phyloP scores from a whole-genome alignment of 2,329 filamentous ascomycete species.

The Cladophialophora immunda region DNA sequence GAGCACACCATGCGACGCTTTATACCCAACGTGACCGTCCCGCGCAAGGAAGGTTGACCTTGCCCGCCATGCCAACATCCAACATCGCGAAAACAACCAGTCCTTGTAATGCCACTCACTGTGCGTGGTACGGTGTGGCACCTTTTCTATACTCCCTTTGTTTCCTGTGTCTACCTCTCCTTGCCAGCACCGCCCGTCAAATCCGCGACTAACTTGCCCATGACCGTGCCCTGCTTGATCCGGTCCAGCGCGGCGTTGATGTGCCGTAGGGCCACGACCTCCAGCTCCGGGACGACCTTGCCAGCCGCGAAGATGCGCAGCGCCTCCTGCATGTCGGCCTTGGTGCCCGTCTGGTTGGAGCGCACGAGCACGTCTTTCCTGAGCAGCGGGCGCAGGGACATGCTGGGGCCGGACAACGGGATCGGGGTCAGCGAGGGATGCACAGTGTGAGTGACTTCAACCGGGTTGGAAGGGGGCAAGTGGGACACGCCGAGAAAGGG shows the following conservation, averaged over 20 bases:
- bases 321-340: conserved; percentile 17
- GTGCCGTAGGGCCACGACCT: conserved; percentile 11
- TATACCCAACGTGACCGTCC: too few relatives aligned
- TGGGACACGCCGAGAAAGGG: too few relatives aligned
- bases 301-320: conserved; percentile 14
- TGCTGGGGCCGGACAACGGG: too few relatives aligned
- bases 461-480: not conserved
- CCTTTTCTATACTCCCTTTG: too few relatives aligned
- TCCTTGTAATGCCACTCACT: too few relatives aligned
- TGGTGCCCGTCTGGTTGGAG: conserved; percentile 24
- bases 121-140: too few relatives aligned
- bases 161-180: not conserved
- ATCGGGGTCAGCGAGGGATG: too few relatives aligned
- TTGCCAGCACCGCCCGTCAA: not conserved
- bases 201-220: conserved; percentile 22
- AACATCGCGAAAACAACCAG: too few relatives aligned
- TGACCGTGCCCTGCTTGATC: conserved; percentile 17
- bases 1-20: too few relatives aligned
- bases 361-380: conserved; percentile 19
- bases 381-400: conserved; percentile 21
- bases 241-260: conserved; percentile 23
- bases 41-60: too few relatives aligned
- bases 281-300: conserved; percentile 21
- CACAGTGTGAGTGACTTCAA: too few relatives aligned
- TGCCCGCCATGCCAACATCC: too few relatives aligned